phyloP scores from a whole-genome alignment of 1,139 yeast genomes.

The Kodamaea sp. region DNA sequence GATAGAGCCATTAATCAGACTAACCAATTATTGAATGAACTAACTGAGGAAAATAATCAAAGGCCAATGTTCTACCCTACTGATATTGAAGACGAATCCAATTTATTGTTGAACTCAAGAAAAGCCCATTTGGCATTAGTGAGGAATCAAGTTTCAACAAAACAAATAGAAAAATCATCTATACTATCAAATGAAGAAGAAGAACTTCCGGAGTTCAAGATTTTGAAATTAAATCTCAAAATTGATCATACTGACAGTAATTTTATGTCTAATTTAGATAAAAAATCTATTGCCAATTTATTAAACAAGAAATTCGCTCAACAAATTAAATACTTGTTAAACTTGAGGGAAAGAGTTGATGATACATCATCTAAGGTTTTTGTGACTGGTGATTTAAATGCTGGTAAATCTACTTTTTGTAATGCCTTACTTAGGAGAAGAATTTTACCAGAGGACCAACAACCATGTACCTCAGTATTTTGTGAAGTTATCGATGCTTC shows the following conservation, averaged over 20 bases:
- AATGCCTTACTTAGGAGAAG: constrained; percentile 79
- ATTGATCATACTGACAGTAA: constrained; percentile 49
- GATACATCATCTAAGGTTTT: constrained; percentile 92
- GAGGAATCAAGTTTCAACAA: constrained; percentile 38
- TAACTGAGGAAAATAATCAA: constrained; percentile 51
- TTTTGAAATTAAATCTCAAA: constrained; percentile 62
- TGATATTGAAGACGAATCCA: constrained; percentile 26
- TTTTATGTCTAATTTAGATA: constrained; percentile 54
- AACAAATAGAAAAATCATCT: constrained; percentile 30
- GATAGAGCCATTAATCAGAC: constrained; percentile 62
- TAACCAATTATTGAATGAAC: constrained; percentile 48
- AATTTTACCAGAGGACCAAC: constrained; percentile 91
- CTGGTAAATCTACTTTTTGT: constrained; percentile 96
- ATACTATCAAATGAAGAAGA: constrained; percentile 17
- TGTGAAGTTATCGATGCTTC: constrained; percentile 87
- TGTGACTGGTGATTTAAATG: constrained; percentile 94
- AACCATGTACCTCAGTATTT: constrained; percentile 95
- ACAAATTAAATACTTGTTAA: constrained; percentile 63
- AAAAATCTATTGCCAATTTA: constrained; percentile 59
- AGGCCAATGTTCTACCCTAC: constrained; percentile 70
- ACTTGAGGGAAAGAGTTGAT: constrained; percentile 78
- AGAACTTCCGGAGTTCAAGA: constrained; percentile 45
- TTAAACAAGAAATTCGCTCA: constrained; percentile 61
- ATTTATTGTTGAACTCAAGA: constrained; percentile 40
- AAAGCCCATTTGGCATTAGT: constrained; percentile 50